These are phyloP conservation scores for Isoetes taiwanensis DNA, from an alignment of 75 land plant species.

Conservation along the genomic window DNA sequence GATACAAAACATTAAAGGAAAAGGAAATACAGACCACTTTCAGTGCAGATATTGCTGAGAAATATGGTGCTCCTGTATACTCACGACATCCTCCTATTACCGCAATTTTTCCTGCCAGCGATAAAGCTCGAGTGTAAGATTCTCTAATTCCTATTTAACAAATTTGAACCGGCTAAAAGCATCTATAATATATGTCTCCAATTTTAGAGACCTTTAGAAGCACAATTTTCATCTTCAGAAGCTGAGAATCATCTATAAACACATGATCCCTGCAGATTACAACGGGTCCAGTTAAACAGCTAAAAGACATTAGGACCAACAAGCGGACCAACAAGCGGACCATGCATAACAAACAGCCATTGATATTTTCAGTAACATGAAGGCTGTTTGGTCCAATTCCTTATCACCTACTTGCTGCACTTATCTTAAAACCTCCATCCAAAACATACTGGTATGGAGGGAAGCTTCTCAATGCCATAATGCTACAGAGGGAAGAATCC, in stretches of 20 bases:
- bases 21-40: slow-evolving; percentile 43
- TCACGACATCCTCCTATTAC: slow-evolving; percentile 96
- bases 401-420: no score
- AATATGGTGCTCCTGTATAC: slow-evolving; percentile 96
- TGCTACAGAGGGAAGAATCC: no score
- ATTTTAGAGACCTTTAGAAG: neutral
- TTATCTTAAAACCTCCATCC: no score
- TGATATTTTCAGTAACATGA: no score
- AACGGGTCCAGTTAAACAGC: no score
- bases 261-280: neutral
- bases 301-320: no score
- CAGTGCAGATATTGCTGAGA: slow-evolving; percentile 86
- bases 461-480: no score
- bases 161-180: neutral
- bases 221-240: neutral
- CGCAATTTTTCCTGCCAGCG: slow-evolving; percentile 73
- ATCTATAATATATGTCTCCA: neutral
- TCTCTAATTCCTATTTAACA: neutral
- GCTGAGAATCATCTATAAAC: neutral
- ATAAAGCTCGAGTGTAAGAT: neutral
- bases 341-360: no score
- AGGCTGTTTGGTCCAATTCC: no score
- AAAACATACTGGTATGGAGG: no score
- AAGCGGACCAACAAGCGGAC: no score
- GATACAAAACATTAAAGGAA: neutral